Conservation (phyloP, 2,329 filamentous ascomycete species). For the Cercospora citrullina region DNA sequence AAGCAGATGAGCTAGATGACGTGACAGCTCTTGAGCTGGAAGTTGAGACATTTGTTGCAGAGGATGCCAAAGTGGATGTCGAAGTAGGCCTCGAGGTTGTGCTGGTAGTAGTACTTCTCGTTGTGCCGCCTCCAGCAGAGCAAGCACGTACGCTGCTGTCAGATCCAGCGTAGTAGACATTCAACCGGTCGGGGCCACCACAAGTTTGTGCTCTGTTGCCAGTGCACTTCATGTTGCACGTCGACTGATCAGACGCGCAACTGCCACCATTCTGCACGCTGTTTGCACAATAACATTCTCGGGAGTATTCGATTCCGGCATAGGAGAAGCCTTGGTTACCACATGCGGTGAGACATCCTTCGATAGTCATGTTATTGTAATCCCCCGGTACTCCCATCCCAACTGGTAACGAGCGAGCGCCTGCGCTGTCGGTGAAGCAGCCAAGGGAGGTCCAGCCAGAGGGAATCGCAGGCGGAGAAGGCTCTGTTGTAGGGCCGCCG, state of each 20-base stretch:
- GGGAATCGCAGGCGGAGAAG: slow-evolving; percentile 19
- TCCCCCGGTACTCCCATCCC: slow-evolving; percentile 25
- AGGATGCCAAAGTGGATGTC: slow-evolving; percentile 3
- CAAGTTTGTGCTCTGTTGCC: slow-evolving; percentile 34
- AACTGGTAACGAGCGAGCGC: slow-evolving; percentile 1
- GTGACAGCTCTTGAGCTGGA: neutral
- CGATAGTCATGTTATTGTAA: slow-evolving; percentile 39
- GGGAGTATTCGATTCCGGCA: slow-evolving; percentile 41
- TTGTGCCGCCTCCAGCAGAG: neutral
- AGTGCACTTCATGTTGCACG: slow-evolving; percentile 33
- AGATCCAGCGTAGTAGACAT: slow-evolving; percentile 21
- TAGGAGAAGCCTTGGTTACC: slow-evolving; percentile 13
- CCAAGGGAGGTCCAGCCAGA: slow-evolving; percentile 28
- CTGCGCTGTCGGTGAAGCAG: slow-evolving; percentile 28
- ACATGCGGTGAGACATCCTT: slow-evolving; percentile 35
- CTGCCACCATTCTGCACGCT: slow-evolving; percentile 6
- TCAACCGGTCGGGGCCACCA: slow-evolving; percentile 24
- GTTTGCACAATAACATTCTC: slow-evolving; percentile 24
- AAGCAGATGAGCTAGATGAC: neutral
- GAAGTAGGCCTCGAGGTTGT: neutral
- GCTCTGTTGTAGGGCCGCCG: neutral
- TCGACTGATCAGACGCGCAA: slow-evolving; percentile 13
- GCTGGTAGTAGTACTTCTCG: neutral
- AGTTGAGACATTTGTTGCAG: neutral
- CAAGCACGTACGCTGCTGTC: slow-evolving; percentile 9